phyloP scores from a whole-genome alignment of 805 yeast species.

The Wickerhamiella azyma region DNA sequence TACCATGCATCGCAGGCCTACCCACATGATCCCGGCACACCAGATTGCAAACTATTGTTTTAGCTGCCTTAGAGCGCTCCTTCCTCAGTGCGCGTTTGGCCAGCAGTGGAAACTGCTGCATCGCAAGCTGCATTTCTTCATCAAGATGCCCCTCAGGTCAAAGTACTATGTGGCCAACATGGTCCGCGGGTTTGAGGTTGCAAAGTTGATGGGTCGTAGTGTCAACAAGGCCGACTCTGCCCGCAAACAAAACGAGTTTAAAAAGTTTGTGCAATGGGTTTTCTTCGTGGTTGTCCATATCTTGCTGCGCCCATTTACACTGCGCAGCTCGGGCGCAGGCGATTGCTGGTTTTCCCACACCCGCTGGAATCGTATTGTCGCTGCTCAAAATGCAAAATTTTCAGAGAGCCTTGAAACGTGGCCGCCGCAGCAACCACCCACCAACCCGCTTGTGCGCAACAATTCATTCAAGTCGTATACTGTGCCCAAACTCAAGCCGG shows the following conservation, averaged over 20 bases:
- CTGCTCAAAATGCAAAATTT: not conserved
- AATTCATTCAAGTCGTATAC: slow-evolving; percentile 1
- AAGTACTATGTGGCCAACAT: not conserved
- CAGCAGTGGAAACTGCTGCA: slow-evolving; percentile 1
- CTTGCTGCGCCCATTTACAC: not conserved
- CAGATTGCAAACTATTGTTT: not conserved
- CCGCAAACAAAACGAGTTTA: not conserved
- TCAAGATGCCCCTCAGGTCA: not conserved
- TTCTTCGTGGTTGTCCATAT: not conserved
- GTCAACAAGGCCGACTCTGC: not conserved
- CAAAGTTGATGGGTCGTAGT: not conserved
- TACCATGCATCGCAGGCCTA: not conserved
- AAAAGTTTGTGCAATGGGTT: slow-evolving; percentile 2
- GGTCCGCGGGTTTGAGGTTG: not conserved
- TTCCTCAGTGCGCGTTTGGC: not conserved
- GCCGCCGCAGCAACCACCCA: not conserved
- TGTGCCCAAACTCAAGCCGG: slow-evolving; percentile 15
- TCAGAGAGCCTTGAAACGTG: not conserved
- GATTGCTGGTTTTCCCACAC: not conserved
- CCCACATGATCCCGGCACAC: not conserved
- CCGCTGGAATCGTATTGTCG: not conserved
- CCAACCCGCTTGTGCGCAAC: not conserved
- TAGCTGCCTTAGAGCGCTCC: not conserved
- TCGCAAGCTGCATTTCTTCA: not conserved
- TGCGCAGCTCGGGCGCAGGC: not conserved